These are phyloP conservation scores for Marasmius fiardii DNA, from an alignment of 1,284 basidiomycete species.

Conservation along the genomic window DNA sequence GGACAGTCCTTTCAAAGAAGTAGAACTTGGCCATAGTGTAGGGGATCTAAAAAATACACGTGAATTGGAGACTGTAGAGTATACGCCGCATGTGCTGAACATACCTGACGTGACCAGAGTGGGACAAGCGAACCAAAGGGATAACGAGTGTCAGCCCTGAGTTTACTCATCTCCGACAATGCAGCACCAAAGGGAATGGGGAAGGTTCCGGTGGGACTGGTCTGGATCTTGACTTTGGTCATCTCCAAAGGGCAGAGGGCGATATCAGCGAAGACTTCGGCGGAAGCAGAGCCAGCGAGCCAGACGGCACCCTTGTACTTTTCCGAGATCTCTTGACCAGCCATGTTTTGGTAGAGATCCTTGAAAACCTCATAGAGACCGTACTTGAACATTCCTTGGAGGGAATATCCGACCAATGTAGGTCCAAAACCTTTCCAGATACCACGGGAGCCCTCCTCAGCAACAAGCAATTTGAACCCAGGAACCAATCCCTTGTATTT, in stretches of 20 bases:
- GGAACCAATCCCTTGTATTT: constrained; percentile 77
- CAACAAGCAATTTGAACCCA: constrained; percentile 73
- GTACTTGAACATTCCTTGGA: constrained; percentile 97
- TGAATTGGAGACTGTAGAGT: not conserved
- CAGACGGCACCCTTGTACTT: constrained; percentile 94
- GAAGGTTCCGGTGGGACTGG: constrained; percentile 69
- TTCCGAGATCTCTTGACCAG: constrained; percentile 80
- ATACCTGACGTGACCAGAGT: constrained; percentile 79
- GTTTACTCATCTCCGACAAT: constrained; percentile 61
- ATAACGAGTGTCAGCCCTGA: constrained; percentile 67
- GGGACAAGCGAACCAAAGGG: constrained; percentile 80
- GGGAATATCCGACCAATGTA: constrained; percentile 89
- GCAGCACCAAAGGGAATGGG: constrained; percentile 69
- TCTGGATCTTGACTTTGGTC: constrained; percentile 86
- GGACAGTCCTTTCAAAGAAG: constrained; percentile 80
- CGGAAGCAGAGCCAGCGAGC: constrained; percentile 90
- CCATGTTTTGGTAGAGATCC: constrained; percentile 82
- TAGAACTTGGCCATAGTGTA: constrained; percentile 90
- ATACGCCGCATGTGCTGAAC: constrained; percentile 13
- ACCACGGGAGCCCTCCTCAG: constrained; percentile 81
- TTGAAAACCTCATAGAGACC: constrained; percentile 97
- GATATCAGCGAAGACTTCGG: constrained; percentile 94
- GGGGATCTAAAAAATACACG: constrained; percentile 51
- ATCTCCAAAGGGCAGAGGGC: constrained; percentile 81
- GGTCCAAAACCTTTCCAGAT: constrained; percentile 95